Conservation (phyloP, 2,329 filamentous ascomycete species). For the Cryphonectria carpinicola region DNA sequence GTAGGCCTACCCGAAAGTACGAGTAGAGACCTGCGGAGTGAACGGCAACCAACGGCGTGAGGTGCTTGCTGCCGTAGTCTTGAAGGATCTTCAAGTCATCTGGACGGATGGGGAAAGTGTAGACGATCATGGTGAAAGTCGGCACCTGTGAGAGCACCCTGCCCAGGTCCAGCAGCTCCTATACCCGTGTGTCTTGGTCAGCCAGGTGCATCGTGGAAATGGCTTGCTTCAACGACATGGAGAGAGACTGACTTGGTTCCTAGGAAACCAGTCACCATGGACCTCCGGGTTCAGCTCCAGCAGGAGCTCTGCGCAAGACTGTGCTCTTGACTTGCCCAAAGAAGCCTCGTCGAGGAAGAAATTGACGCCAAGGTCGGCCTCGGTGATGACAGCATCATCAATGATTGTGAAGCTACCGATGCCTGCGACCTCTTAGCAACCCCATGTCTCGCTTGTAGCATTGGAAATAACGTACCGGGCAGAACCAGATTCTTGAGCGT, state of each 20-base stretch:
- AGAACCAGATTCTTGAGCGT: conserved; percentile 96
- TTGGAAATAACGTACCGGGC: conserved; percentile 60
- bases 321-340: conserved; percentile 76
- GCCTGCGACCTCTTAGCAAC: conserved; percentile 48
- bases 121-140: conserved; percentile 59
- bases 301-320: conserved; percentile 76
- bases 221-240: not conserved
- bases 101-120: conserved; percentile 53
- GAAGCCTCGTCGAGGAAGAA: conserved; percentile 89
- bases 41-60: conserved; percentile 77
- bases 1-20: conserved; percentile 79
- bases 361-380: conserved; percentile 89
- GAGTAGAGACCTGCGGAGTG: conserved; percentile 94
- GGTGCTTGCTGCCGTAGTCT: conserved; percentile 54
- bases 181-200: conserved; percentile 24
- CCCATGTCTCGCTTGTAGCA: not conserved
- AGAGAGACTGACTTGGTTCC: conserved; percentile 44
- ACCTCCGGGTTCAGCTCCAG: conserved; percentile 94
- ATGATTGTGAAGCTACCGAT: conserved; percentile 91
- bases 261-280: conserved; percentile 70
- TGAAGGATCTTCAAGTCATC: conserved; percentile 51
- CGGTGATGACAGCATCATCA: conserved; percentile 75
- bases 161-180: conserved; percentile 29
- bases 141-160: conserved; percentile 45
- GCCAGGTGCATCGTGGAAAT: not conserved